Base-by-base conservation (phyloP, 2,329 filamentous ascomycete genomes). In the Fusarium marasasianum region DNA sequence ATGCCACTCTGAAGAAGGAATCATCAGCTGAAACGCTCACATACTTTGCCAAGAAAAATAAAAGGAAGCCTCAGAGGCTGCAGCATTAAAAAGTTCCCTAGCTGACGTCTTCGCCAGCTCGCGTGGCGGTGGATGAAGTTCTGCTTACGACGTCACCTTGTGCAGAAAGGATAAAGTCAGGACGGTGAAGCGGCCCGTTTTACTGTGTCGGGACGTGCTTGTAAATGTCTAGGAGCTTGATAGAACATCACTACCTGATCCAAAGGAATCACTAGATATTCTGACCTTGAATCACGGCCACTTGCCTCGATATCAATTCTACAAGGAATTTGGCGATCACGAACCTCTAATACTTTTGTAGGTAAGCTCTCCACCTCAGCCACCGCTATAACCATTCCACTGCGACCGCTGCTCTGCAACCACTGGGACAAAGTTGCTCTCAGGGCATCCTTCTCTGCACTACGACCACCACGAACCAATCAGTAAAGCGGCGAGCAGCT, bases 391-490 rank as follows among this genome's bases (percentile, higher is more conserved):
- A 57, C 63, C 55, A 76, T 66, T 68, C 59, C 70, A 77, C 55
- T 58, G 50, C 55, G 38, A 66, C 74, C 60, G 60, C 72, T 73
- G 57, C 50, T 31, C 57, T 65, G 51, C 45, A 57, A 76, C 66
- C 65, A 69, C 71, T 74, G 64, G 54, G 59, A 65, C 65, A 71
- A 73, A 76, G 59, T 70, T 57, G 63, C 51, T 63, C 66, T 69
- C 68, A 75, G 68, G 51, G 69, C 72, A 73, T 58, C 44, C 26
- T 53, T 66, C 67, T 66, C 75, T 64, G 54, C 71, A 80, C 79
- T 80, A 76, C 79, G 77, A 79, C 78, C 78, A 72, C 69, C 78
- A 76, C 77, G 70, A 81, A 68, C 81, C 81, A 82, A 82, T 82
- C 80, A 81, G 65, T 79, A 75, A 79, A 80, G 80, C 80, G 76